phyloP scores from a whole-genome alignment of 208 protist species.

The Leishmania martiniquensis region DNA sequence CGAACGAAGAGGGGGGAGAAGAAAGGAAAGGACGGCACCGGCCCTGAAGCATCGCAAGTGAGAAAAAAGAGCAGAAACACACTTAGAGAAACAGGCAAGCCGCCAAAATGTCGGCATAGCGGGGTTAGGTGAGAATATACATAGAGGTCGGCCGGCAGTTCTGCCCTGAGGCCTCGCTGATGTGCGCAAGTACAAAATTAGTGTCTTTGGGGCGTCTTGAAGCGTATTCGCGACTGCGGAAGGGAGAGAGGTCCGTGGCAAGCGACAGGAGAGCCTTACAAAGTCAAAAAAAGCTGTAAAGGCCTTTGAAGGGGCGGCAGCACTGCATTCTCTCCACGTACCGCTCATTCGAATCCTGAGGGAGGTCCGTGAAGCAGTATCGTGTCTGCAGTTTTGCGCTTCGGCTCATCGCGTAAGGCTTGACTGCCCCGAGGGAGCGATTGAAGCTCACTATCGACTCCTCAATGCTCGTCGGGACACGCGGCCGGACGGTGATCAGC shows the following conservation, averaged over 20 bases:
- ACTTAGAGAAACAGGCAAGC: not conserved
- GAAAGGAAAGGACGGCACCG: not conserved
- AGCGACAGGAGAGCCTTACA: not conserved
- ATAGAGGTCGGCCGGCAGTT: not conserved
- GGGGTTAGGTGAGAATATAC: not conserved
- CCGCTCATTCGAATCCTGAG: slow-evolving; percentile 28
- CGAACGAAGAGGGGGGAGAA: not conserved
- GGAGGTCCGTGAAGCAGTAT: not conserved
- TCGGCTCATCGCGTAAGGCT: slow-evolving; percentile 45
- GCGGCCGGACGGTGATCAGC: slow-evolving; percentile 3
- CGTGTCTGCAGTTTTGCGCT: not conserved
- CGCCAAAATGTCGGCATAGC: not conserved
- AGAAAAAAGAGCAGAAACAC: not conserved
- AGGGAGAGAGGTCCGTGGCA: not conserved
- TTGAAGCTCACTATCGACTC: slow-evolving; percentile 24
- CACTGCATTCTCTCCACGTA: slow-evolving; percentile 56
- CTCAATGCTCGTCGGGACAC: slow-evolving; percentile 14
- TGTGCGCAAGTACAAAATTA: not conserved
- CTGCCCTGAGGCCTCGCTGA: not conserved
- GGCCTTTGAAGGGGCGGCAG: slow-evolving; percentile 56
- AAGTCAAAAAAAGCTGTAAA: slow-evolving; percentile 36
- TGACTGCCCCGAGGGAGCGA: slow-evolving; percentile 39
- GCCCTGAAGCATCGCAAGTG: not conserved
- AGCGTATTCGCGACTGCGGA: not conserved
- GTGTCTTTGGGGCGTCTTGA: not conserved